A percentile compares a stretch with the other conserved stretches of the same genome.
phyloP scores from a whole-genome alignment of 2,329 filamentous ascomycete species.

The Fusarium guadeloupense region DNA sequence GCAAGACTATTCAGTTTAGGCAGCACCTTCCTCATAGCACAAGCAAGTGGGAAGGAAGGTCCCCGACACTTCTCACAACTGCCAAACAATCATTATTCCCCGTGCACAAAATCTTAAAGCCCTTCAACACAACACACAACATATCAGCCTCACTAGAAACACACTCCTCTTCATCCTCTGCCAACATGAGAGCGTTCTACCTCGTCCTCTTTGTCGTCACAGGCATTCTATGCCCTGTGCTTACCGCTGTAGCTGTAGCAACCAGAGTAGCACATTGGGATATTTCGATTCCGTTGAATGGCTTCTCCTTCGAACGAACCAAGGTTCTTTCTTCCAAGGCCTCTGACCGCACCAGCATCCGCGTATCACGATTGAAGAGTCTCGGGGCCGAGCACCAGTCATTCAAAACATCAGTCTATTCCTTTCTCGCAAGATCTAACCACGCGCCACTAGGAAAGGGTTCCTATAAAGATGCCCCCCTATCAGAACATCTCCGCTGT shows the following conservation, averaged over 20 bases:
- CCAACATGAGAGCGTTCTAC: background rate
- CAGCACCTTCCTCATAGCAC: no score
- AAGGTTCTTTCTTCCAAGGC: conserved; percentile 42
- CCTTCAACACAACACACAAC: no score
- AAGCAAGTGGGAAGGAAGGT: no score
- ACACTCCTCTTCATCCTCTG: background rate
- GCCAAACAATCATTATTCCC: background rate
- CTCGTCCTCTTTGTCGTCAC: background rate
- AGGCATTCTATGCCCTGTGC: background rate
- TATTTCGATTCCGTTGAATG: conserved; percentile 50
- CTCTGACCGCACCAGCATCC: conserved; percentile 43
- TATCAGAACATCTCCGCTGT: conserved; percentile 53
- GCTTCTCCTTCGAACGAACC: conserved; percentile 50
- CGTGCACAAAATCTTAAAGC: no score
- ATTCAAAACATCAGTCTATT: conserved; percentile 43
- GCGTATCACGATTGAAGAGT: conserved; percentile 48
- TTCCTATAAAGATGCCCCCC: no score
- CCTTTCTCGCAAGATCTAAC: conserved; percentile 41
- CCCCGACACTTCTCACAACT: no score
- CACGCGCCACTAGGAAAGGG: conserved; percentile 27
- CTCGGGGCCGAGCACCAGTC: conserved; percentile 35
- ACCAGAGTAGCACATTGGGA: conserved; percentile 41
- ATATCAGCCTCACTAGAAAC: no score
- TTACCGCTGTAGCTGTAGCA: background rate
- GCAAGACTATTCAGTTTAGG: no score